phyloP scores from a whole-genome alignment of 345 rosid species.

The Psidium guajava region DNA sequence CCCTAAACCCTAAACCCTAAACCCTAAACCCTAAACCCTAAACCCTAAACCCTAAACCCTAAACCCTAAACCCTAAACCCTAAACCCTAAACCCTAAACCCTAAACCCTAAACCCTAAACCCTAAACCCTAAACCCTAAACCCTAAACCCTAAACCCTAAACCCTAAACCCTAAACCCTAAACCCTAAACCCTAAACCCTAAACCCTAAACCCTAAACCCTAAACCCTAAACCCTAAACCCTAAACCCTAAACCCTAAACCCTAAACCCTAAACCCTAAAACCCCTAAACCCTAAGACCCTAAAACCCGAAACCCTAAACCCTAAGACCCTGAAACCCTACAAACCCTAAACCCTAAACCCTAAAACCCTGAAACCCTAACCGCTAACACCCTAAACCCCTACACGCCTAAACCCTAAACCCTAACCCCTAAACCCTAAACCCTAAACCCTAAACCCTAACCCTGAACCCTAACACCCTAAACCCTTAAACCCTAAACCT shows the following conservation, averaged over 20 bases:
- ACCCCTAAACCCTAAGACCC: conserved; percentile 21
- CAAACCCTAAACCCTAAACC: neutral
- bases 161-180: neutral
- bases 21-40: neutral
- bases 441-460: conserved; percentile 5
- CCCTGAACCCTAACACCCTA: neutral
- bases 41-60: conserved; percentile 1
- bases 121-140: neutral
- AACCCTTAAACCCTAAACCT: conserved; percentile 9
- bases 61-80: conserved; percentile 1
- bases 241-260: neutral
- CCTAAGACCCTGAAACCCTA: too few species aligned
- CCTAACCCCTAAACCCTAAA: conserved; percentile 3
- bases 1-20: neutral
- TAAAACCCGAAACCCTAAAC: conserved; percentile 8
- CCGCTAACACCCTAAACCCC: too few species aligned
- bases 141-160: neutral
- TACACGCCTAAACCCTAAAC: too few species aligned
- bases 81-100: neutral
- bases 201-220: neutral
- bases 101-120: neutral
- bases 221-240: conserved; percentile 2
- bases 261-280: conserved; percentile 13
- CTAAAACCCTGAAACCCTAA: too few species aligned
- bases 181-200: neutral